Base-by-base conservation (phyloP, 345 rosid genomes). In the Eutrema yunnanense region DNA sequence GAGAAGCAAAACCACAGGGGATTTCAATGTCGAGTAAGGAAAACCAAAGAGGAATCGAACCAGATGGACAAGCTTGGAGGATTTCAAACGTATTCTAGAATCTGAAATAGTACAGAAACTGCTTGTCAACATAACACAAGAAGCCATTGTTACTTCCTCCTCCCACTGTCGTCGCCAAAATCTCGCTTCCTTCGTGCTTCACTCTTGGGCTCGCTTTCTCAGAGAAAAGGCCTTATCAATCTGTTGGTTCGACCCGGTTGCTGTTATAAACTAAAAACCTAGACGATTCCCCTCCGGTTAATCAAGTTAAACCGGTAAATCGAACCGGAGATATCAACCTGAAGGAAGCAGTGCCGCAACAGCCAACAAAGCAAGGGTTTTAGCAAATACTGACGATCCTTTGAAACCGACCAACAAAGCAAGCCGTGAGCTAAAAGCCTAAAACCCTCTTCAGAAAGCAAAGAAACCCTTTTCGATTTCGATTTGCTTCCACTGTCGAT, bases 381-480 rank as follows among this genome's bases (percentile, higher is more conserved):
- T 75, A 75, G 79, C 64, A 54, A 75, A 59, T 5, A 22, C 52
- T 27, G 73, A 67, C 33, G 63, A 68, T 27, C 59, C 36, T 14
- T 26, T 27, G 64, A 44, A 36, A 68, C 78, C 38, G 67, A 74
- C 30, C 53, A 51, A 22, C 40, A 29, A 40, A 33, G 62, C 38
- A 68, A 60, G 74, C 74, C 58, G 68, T 74, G 73, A 74, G 67
- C 73, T 16, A 3, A 67, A 67, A 67, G 62, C 41, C 51, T 75
- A 69, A 69, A 62, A 62, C 74, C 71, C 59, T 69, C 53, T 62
- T 67, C 61, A 38, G 27, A 13, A 67, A n/a, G 14, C 60, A 48
- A 50, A 60, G 57, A 11, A 29, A 36, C 50, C 42, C 11, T 54
- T 67, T 63, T 8, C 12, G n/a, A 46, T 16, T 38, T 47, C 47